Base-by-base conservation (phyloP, 2,329 filamentous ascomycete species). In the Bipolaris zeicola region DNA sequence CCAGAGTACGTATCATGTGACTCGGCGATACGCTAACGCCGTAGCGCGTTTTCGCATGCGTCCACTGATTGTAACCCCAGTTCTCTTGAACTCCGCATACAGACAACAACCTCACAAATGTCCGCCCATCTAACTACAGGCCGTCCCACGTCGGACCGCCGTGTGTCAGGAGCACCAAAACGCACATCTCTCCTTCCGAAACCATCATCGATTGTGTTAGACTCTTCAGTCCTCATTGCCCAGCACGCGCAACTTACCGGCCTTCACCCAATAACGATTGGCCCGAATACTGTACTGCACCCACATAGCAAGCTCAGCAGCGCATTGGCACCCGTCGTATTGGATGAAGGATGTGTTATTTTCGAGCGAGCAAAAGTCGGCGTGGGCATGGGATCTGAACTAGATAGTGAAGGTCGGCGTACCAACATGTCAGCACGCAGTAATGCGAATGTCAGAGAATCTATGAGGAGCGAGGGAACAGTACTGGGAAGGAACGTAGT, bases 231-330 rank as follows among this genome's bases (percentile, higher is more conserved):
- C 50, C 75, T 82, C 48, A 75, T 83, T 49, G 78, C 79, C 5
- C 78, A 80, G 39, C 80, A 81, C 64, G 80, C 78, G 3, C 71
- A 77, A 34, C 68, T 82, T 16, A 85, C 77, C n/a, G 95, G 95
- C 62, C 87, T 85, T 2, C 85, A 96, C 72, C 88, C 87, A 1
- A 91, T 99, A 61, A 88, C 86, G 42, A 87, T 98, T 61, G 88
- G 88, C 54, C 83, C 90, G 22, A 88, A 92, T 69, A 88, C 87
- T 3, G 85, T 97, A 6, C 79, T 99, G n/a, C 94, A 98, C 69
- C 93, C 95, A 1, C 90, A 93, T 46, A 86, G 88, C 14, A 87
- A 70, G 48, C 71, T 82, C 28, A 74, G 71, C 36, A 78, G 79
- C 37, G 70, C 74, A 1, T 52, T 73, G 16, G 78, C 77, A n/a